A percentile compares a stretch with the other conserved stretches of the same genome.
These are phyloP conservation scores for Fusarium torreyae DNA, from an alignment of 2,329 filamentous ascomycete species.

Conservation along the genomic window DNA sequence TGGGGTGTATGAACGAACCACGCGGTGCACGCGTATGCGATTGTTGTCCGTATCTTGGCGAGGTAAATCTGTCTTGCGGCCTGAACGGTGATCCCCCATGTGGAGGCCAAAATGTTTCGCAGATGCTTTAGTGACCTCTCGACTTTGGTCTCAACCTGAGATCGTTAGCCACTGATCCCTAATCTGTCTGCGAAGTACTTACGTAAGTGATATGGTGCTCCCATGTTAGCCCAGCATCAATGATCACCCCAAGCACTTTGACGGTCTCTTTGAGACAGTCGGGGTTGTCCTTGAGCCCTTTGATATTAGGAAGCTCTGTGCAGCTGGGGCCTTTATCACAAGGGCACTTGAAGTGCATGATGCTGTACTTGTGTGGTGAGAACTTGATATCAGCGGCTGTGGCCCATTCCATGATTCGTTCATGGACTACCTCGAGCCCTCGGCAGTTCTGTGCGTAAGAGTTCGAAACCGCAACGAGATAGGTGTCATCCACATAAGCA, in stretches of 20 bases:
- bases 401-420: conserved; percentile 14
- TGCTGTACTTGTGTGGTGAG: conserved; percentile 16
- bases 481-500: conserved; percentile 8
- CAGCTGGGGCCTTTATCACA: too few relatives aligned
- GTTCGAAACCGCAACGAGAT: too few relatives aligned
- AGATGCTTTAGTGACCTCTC: background rate
- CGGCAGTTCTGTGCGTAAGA: conserved; percentile 9
- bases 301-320: too few relatives aligned
- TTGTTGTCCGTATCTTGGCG: conserved; percentile 8
- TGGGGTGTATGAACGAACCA: conserved; percentile 3
- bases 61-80: conserved; percentile 6
- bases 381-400: background rate
- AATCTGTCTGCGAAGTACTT: background rate
- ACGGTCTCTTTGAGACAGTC: background rate
- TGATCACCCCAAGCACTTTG: conserved; percentile 2
- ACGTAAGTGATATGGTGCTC: too few relatives aligned
- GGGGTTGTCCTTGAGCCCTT: background rate
- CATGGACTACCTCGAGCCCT: conserved; percentile 9
- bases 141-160: background rate
- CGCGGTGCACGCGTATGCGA: conserved; percentile 18
- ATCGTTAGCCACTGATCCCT: background rate
- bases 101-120: background rate
- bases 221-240: background rate
- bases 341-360: conserved; percentile 16
- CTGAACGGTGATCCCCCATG: background rate